Evolutionary conservation across 257 asterid species (phyloP).

Genomic region (Nicotiana tomentosiformis): DNA sequence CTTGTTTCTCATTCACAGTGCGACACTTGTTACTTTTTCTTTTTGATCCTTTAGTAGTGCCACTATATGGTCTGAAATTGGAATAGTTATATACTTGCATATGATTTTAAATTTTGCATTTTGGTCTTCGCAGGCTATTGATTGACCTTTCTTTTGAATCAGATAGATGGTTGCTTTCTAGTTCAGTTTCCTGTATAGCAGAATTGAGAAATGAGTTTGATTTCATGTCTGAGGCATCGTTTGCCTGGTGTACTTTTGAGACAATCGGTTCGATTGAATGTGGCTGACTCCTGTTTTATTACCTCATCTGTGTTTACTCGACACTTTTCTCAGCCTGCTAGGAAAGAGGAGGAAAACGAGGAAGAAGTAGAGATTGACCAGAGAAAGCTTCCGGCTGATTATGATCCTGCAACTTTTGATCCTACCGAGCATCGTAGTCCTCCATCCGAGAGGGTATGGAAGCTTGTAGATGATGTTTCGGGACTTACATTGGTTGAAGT

Average conservation of each 20-base stretch:
- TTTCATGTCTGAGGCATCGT: slow-evolving; percentile 42
- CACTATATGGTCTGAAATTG: neutral
- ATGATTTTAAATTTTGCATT: neutral
- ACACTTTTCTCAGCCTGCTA: slow-evolving; percentile 51
- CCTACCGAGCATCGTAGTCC: slow-evolving; percentile 84
- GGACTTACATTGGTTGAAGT: slow-evolving; percentile 61
- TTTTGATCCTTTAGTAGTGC: neutral
- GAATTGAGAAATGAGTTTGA: slow-evolving; percentile 44
- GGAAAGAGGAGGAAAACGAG: slow-evolving; percentile 44
- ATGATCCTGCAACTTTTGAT: slow-evolving; percentile 66
- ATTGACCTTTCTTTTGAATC: neutral
- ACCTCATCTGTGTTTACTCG: slow-evolving; percentile 32
- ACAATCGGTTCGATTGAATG: slow-evolving; percentile 18
- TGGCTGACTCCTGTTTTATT: slow-evolving; percentile 13
- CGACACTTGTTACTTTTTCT: no score
- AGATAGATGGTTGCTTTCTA: slow-evolving; percentile 9
- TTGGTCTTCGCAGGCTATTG: neutral
- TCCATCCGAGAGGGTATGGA: slow-evolving; percentile 72
- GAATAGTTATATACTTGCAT: neutral
- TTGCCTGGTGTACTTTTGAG: slow-evolving; percentile 32
- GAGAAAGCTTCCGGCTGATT: slow-evolving; percentile 81
- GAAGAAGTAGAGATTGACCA: slow-evolving; percentile 72
- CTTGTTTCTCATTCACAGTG: no score
- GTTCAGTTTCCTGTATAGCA: neutral
- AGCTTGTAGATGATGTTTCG: slow-evolving; percentile 72